Base-by-base conservation (phyloP, 2,329 filamentous ascomycete species). In the Rhytidhysteron rufulum region DNA sequence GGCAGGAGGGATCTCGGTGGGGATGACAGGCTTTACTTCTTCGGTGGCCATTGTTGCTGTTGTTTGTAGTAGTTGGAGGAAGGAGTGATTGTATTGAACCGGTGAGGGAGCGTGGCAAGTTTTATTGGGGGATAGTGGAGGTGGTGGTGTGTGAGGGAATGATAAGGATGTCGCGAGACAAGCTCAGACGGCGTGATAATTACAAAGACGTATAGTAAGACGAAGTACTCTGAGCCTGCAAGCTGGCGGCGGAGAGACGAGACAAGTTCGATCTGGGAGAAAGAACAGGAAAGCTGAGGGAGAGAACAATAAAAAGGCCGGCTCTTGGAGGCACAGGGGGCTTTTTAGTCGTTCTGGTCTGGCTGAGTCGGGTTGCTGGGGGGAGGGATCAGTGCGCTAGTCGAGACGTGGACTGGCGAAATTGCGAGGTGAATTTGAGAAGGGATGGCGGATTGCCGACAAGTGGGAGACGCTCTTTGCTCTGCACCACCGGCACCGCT, bases 11-110 rank as follows among this genome's bases (percentile, higher is more conserved):
- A 44, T 50, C 47, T 54, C 51, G 39, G 54, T 41, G 40, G 44
- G 44, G 67, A 82, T 82, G 57, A 78, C 74, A 63, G 82, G 77
- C 74, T 88, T 88, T 69, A 82, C 77, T 68, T 73, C 75, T 62
- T 88, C 84, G n/a, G n/a, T n/a, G 72, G 85, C 81, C 84, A 88
- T 88, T 75, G 59, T 78, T 73, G 66, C 50, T 49, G 42, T n/a
- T 46, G 43, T 32, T 35, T 40, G 34, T 47, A 44, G 31, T 40
- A 44, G 27, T 41, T 16, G n/a, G 13, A 20, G 10, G 19, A 41
- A 40, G 25, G 21, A 15, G 20, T 18, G 5, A 15, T 19, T 19
- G 22, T 8, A n/a, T 7, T 31, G 8, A 27, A 27, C 7, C 13
- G 7, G n/a, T 37, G 20, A 32, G 16, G 18, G 33, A 20, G 27